phyloP scores from a whole-genome alignment of 148 eudicot species.

The Silene uniflora region DNA sequence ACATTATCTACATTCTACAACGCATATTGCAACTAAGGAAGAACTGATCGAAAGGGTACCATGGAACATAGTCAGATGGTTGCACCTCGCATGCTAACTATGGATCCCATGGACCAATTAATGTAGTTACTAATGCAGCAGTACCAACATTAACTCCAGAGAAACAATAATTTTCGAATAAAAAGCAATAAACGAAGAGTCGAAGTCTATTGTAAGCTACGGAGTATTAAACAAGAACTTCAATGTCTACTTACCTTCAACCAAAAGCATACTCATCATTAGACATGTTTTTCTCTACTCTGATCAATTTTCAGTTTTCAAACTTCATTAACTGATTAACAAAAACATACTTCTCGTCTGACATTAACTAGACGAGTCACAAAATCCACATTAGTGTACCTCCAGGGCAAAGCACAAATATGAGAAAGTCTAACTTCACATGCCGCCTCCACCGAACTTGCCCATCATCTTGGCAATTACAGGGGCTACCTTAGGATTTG shows the following conservation, averaged over 20 bases:
- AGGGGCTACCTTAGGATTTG: too few relatives aligned
- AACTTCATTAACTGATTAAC: not conserved
- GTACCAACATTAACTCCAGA: too few relatives aligned
- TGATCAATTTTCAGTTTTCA: constrained; percentile 1
- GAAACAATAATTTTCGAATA: too few relatives aligned
- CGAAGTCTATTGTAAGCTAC: too few relatives aligned
- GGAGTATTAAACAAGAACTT: not conserved
- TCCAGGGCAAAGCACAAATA: too few relatives aligned
- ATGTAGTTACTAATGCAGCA: too few relatives aligned
- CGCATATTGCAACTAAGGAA: too few relatives aligned
- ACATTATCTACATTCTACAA: too few relatives aligned
- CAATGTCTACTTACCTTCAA: not conserved
- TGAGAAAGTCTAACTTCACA: constrained; percentile 28
- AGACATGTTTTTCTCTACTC: not conserved
- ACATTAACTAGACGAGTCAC: constrained; percentile 4
- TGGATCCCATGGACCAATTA: not conserved
- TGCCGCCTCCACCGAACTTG: constrained; percentile 64
- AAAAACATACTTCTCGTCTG: not conserved
- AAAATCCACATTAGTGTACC: constrained; percentile 9
- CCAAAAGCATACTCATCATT: not conserved
- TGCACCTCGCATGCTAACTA: not conserved
- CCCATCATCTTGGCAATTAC: not conserved
- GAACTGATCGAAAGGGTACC: not conserved
- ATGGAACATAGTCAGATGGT: not conserved
- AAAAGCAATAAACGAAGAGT: too few relatives aligned